Percentiles rank a stretch among this genome's conserved stretches.
Conservation (phyloP, 768 basidiomycete species). For the Leccinum obscurum region DNA sequence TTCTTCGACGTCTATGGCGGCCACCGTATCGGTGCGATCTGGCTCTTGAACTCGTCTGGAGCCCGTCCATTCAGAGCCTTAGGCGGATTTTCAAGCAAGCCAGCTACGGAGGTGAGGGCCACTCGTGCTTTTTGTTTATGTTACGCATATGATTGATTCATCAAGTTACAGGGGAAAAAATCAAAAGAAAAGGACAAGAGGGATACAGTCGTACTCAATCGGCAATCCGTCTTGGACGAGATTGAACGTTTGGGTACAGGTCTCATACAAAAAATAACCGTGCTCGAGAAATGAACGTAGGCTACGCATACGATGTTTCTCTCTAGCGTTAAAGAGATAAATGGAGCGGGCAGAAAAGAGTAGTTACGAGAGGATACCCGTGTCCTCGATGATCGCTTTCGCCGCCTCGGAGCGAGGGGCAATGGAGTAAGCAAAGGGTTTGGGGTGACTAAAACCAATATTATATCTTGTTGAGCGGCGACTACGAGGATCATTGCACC, state of each 20-base stretch:
- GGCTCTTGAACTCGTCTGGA: slow-evolving; percentile 72
- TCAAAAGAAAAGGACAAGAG: slow-evolving; percentile 50
- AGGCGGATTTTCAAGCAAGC: slow-evolving; percentile 75
- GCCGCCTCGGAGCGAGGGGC: slow-evolving; percentile 32
- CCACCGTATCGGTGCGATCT: slow-evolving; percentile 74
- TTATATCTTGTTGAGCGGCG: background rate
- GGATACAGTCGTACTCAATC: slow-evolving; percentile 65
- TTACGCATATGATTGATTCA: background rate
- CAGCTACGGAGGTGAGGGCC: slow-evolving; percentile 38
- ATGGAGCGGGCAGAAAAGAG: background rate
- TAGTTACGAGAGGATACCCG: slow-evolving; percentile 24
- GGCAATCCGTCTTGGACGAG: slow-evolving; percentile 65
- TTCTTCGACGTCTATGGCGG: slow-evolving; percentile 89
- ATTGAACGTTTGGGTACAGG: slow-evolving; percentile 75
- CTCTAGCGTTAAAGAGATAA: background rate
- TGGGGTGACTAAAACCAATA: slow-evolving; percentile 27
- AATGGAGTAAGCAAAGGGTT: slow-evolving; percentile 31
- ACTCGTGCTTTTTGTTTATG: background rate
- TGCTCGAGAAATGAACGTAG: slow-evolving; percentile 12
- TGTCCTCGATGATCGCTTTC: slow-evolving; percentile 29
- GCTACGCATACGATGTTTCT: background rate
- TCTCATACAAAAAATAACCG: slow-evolving; percentile 51
- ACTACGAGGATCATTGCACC: background rate
- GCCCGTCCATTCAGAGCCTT: slow-evolving; percentile 76
- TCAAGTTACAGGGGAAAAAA: slow-evolving; percentile 26